Conservation (phyloP, 306 rosid genomes). For the Geum urbanum region DNA sequence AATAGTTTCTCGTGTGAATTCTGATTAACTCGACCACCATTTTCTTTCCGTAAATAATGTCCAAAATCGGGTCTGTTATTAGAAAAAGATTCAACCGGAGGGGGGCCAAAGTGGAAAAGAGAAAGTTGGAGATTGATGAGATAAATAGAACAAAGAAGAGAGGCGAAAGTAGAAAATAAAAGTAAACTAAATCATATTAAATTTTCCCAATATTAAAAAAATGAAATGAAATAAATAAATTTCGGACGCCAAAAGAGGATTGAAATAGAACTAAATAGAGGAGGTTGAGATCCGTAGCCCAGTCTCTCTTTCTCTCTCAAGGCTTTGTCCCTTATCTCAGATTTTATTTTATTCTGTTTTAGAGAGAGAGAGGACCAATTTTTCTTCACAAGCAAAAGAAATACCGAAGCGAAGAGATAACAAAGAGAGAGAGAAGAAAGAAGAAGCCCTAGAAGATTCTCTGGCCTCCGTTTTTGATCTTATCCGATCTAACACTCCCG, state of each 20-base stretch:
- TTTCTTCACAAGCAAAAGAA: background rate
- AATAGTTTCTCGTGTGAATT: background rate
- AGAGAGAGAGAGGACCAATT: constrained; percentile 19
- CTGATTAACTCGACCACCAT: background rate
- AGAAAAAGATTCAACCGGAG: background rate
- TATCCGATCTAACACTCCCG: constrained; percentile 37
- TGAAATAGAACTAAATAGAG: constrained; percentile 29
- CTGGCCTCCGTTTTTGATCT: constrained; percentile 6
- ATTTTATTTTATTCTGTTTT: constrained; percentile 27
- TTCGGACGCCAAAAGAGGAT: constrained; percentile 53
- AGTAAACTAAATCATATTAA: background rate
- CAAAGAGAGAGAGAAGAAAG: constrained; percentile 23
- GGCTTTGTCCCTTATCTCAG: constrained; percentile 65
- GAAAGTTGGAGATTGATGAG: constrained; percentile 28
- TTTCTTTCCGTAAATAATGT: constrained; percentile 32
- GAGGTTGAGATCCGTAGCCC: constrained; percentile 64
- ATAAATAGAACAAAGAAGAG: background rate
- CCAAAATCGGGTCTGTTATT: constrained; percentile 21
- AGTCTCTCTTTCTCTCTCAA: constrained; percentile 36
- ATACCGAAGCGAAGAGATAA: constrained; percentile 11
- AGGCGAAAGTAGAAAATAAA: background rate
- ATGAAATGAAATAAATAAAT: background rate
- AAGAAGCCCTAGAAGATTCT: background rate
- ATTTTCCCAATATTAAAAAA: background rate
- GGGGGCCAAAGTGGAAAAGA: constrained; percentile 41